Evolutionary conservation across 768 basidiomycete genomes (phyloP), one percentile per base, ranked within the genome.

Genomic region (Mycena galericulata): DNA sequence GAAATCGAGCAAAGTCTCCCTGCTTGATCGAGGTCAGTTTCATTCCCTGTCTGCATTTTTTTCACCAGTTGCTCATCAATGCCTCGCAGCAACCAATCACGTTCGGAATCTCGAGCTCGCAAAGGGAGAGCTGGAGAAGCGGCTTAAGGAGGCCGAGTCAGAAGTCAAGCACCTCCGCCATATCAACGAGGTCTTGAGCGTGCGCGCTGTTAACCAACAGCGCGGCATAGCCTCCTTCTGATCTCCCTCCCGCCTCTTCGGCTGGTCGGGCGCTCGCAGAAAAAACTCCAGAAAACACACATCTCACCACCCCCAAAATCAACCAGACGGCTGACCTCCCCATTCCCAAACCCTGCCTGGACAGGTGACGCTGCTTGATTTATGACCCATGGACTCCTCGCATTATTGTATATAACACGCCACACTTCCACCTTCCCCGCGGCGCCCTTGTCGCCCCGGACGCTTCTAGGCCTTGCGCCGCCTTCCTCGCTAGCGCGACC

Each of bases 1-100:
- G 86, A 94, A 96, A 86, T 90, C 93, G 12, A 94, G 92, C 87
- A 97, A 97, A 83, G 93, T 95, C 59, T 93, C 91, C 69, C 84
- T 97, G 63, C 87, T 97, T 73, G 96, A 97, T 75, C 90, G 95
- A 76, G 90, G 91, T 91, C 75, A 55, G 88, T 82, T 54, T 45
- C 22, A 53, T 32, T 50, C 46, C 29, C 69, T 45, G 17, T 2
- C 27, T 29, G 22, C 38, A 45, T 7, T 12, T 40, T 20, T 36
- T 68, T 17, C 47, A 61, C 32, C 66, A 38, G 38, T 69, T 36
- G 17, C 43, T 71, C 20, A 65, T 72, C 74, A 36, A n/a, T n/a
- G n/a, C n/a, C n/a, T n/a, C n/a, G n/a, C 72, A 91, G 93, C 95
- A 45, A 93, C 93, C 71, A 90, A 89, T 59, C 94, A 96, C 81